Conservation (phyloP, 768 basidiomycete genomes). For the Cystofilobasidium ferigula region DNA sequence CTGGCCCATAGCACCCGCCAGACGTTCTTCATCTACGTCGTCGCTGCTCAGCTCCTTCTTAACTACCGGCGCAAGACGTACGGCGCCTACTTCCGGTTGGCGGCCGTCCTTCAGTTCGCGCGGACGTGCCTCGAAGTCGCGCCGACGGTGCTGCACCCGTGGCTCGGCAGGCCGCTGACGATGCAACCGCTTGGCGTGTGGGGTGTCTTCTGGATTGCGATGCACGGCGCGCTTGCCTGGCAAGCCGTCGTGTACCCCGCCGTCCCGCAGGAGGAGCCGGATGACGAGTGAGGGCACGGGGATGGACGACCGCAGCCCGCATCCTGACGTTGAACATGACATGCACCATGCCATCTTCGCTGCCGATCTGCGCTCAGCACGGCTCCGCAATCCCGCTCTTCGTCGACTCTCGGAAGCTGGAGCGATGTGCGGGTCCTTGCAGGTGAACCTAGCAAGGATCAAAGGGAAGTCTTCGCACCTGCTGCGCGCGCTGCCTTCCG, state of each 20-base stretch:
- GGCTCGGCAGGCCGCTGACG: background rate
- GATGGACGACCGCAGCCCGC: too few relatives aligned
- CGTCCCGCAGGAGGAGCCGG: background rate
- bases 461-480: too few relatives aligned
- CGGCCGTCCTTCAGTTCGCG: background rate
- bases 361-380: too few relatives aligned
- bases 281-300: background rate
- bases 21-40: background rate
- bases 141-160: background rate
- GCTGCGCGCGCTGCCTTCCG: too few relatives aligned
- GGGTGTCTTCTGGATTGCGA: background rate
- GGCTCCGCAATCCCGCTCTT: too few relatives aligned
- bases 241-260: background rate
- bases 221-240: background rate
- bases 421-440: too few relatives aligned
- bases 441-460: too few relatives aligned
- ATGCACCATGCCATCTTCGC: too few relatives aligned
- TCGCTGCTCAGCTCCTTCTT: background rate
- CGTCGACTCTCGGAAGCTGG: too few relatives aligned
- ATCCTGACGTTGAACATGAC: constrained; percentile 17
- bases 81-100: background rate
- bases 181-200: too few relatives aligned
- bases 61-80: background rate
- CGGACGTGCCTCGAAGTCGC: too few relatives aligned
- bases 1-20: background rate